Base-by-base conservation (phyloP, 2,329 filamentous ascomycete species). In the Penicillium sp. region DNA sequence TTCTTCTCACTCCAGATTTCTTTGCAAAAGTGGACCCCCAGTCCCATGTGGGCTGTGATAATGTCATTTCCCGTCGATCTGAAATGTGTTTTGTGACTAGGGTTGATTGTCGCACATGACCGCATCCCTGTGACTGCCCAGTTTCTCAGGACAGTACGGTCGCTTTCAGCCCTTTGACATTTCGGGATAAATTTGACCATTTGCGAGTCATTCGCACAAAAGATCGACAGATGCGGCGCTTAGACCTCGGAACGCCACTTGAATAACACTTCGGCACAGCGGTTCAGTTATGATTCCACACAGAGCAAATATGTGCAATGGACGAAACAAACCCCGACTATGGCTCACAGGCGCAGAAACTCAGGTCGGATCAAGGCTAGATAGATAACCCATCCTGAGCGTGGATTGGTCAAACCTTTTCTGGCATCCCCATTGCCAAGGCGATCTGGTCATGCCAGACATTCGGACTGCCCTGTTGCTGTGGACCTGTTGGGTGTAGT, bases 391-490 rank as follows among this genome's bases (percentile, higher is more conserved):
- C 7, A 25, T 21, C 23, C 33, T 19, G 12, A 12, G 15, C 1
- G 4, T 42, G n/a, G 29, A 3, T 44, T 4, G 19, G 13, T 48
- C 25, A 57, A 31, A 0, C 42, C 8, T 15, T 35, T 15, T 27
- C 31, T 17, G 50, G 50, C 50, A 53, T 53, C 5, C 50, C 55
- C 55, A 57, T 53, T 29, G 55, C 17, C 13, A 57, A 21, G 10
- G 42, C 41, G 10, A 57, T 39, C 19, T 49, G 33, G n/a, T 53
- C 55, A 53, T 23, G 27, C 49, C 42, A 53, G 19, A 50, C 5
- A 8, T 39, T 45, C 7, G 15, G 12, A 25, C 17, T 44, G 12
- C 29, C 29, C 12, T 9, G 42, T 21, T 15, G 38, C 15, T 35
- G 49, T 36, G 49, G 49, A 23, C 49, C 33, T 21, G 21, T 41